Conservation (phyloP, 2,329 filamentous ascomycete genomes). For the Aureobasidium sp. region DNA sequence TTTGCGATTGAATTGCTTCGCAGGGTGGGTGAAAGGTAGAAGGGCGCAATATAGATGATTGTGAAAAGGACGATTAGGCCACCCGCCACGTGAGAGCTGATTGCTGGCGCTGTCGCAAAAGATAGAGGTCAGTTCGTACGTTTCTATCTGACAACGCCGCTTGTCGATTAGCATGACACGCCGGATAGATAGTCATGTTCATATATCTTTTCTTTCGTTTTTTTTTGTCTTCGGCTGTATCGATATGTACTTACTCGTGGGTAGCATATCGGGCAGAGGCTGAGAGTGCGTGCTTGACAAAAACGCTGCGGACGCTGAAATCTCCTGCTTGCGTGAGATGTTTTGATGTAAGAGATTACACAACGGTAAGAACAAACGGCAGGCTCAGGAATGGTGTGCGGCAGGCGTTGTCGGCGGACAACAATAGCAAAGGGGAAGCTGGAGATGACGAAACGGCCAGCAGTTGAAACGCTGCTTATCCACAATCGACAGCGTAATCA, state of each 20-base stretch:
- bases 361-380: neutral
- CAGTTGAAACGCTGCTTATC: constrained; percentile 15
- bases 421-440: constrained; percentile 13
- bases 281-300: neutral
- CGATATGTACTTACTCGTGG: constrained; percentile 12
- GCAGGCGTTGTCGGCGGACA: neutral
- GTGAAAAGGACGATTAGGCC: constrained; percentile 59
- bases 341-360: constrained; percentile 12
- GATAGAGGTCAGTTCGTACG: neutral
- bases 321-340: constrained; percentile 7
- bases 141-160: constrained; percentile 1
- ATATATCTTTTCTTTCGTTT: neutral
- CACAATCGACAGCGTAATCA: constrained; percentile 11
- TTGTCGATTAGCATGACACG: constrained; percentile 7
- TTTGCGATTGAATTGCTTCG: constrained; percentile 72
- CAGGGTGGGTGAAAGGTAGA: constrained; percentile 76
- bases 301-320: neutral
- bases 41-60: constrained; percentile 80
- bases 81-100: constrained; percentile 5
- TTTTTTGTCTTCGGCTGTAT: neutral
- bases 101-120: constrained; percentile 1
- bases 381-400: constrained; percentile 2
- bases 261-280: neutral
- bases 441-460: constrained; percentile 16
- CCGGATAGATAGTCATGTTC: constrained; percentile 10